Conservation (phyloP, 148 eudicot species). For the Vaccinium darrowii region DNA sequence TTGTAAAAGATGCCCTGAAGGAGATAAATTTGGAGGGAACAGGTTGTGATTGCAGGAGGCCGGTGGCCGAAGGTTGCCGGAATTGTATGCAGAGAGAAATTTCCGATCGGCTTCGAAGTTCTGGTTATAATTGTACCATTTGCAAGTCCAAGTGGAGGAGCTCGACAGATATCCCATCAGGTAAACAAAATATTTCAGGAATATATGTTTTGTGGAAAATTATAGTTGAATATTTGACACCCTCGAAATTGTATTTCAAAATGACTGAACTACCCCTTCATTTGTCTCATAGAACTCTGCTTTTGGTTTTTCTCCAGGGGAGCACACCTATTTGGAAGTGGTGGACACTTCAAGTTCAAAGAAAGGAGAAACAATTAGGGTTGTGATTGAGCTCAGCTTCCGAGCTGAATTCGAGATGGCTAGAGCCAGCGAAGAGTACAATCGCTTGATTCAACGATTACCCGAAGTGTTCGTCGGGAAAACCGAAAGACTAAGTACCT, state of each 20-base stretch:
- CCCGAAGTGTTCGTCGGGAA: constrained; percentile 42
- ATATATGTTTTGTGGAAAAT: neutral
- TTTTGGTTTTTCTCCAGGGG: constrained; percentile 16
- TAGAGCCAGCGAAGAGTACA: constrained; percentile 32
- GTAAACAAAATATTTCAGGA: constrained; percentile 10
- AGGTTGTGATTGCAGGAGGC: constrained; percentile 21
- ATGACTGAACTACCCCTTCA: neutral
- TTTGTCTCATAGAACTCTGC: neutral
- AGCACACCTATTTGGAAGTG: constrained; percentile 32
- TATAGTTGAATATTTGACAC: too few relatives aligned
- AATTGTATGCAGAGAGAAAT: constrained; percentile 25
- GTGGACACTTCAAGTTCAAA: constrained; percentile 17
- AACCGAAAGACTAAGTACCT: constrained; percentile 21
- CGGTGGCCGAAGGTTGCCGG: constrained; percentile 13
- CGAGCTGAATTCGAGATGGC: constrained; percentile 44
- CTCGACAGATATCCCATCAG: constrained; percentile 28
- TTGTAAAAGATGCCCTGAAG: constrained; percentile 24
- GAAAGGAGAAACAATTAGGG: constrained; percentile 14
- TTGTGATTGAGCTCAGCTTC: constrained; percentile 34
- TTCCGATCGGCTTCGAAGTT: constrained; percentile 19
- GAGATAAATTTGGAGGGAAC: constrained; percentile 15
- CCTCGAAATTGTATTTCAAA: neutral
- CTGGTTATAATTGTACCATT: constrained; percentile 26
- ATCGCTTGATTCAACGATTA: constrained; percentile 15
- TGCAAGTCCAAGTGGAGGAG: constrained; percentile 41